Conservation (phyloP, 1,284 basidiomycete species). For the Fomitopsis palustris region DNA sequence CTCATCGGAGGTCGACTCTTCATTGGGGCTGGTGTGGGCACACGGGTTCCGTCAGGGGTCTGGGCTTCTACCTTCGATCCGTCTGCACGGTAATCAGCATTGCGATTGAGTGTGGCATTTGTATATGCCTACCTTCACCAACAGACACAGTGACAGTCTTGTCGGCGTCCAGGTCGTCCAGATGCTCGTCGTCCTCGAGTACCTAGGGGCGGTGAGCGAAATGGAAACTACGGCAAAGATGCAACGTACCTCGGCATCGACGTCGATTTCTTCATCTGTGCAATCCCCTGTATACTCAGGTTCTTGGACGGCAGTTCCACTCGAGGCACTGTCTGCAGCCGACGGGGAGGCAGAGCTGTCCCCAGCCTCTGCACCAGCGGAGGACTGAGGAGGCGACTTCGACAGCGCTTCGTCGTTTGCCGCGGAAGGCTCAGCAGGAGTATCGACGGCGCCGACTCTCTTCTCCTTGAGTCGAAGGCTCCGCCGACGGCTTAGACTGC, state of each 20-base stretch:
- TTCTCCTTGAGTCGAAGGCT: conserved; percentile 83
- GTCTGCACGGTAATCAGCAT: conserved; percentile 42
- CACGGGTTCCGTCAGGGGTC: conserved; percentile 92
- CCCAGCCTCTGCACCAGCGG: conserved; percentile 24
- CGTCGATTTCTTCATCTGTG: conserved; percentile 77
- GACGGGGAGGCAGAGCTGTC: conserved; percentile 24
- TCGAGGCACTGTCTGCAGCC: conserved; percentile 35
- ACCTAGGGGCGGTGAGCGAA: conserved; percentile 35
- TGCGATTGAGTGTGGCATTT: background rate
- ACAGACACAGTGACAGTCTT: conserved; percentile 87
- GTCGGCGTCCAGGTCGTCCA: conserved; percentile 60
- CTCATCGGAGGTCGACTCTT: conserved; percentile 33
- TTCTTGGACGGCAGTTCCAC: conserved; percentile 51
- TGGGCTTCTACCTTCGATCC: conserved; percentile 91
- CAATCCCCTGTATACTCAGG: conserved; percentile 71
- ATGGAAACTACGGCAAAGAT: background rate
- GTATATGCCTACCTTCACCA: conserved; percentile 56
- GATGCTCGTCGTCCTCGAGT: conserved; percentile 65
- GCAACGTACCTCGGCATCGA: conserved; percentile 48
- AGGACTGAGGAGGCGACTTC: conserved; percentile 20
- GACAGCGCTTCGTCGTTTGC: conserved; percentile 14
- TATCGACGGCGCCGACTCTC: conserved; percentile 32
- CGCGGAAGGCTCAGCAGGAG: conserved; percentile 20
- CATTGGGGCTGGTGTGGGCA: conserved; percentile 78
- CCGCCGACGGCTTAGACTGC: conserved; percentile 53